Base-by-base conservation (phyloP, 2,329 filamentous ascomycete genomes). In the Penicillium sp. region DNA sequence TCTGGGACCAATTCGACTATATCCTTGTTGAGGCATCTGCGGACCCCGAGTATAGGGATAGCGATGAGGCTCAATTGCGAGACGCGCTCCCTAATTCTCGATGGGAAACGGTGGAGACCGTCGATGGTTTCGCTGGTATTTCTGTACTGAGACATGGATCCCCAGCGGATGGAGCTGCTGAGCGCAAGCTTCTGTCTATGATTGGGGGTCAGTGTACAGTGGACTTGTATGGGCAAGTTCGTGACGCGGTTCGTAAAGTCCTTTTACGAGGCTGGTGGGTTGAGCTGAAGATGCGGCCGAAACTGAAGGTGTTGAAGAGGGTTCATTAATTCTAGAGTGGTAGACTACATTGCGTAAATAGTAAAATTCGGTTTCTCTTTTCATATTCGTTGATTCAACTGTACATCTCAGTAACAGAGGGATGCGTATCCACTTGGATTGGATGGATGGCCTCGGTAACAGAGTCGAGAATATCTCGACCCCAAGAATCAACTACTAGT, bases 1-100 rank as follows among this genome's bases (percentile, higher is more conserved):
- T 84, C 62, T 85, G 81, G 82, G 64, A 71, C 1, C 65, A 70
- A 5, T 82, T 84, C 51, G 79, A 84, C 56, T 84, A 82, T 55
- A 76, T 77, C 2, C 66, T 84, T 23, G 72, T 78, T 0, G 82
- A 84, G 64, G 66, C 64, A 0, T 57, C 53, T 2, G 54, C 63
- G 7, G 62, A 66, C n/a, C 23, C 15, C 3, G 56, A 48, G 4
- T 53, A 46, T 8, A 33, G 42, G 28, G 52, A 62, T 45, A 38
- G 47, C 0, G 55, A 58, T 37, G 70, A 49, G 71, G 77, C 8
- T 65, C 74, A 54, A 65, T 69, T 53, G 58, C 73, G 25, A 41
- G 75, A 73, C 0, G 53, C 49, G 3, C 50, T 60, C 0, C 56
- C 55, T 18, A 27, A 18, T 18, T 56, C 59, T 2, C 68, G 64